Conservation (phyloP, 768 basidiomycete genomes). For the Calvatia gigantea region DNA sequence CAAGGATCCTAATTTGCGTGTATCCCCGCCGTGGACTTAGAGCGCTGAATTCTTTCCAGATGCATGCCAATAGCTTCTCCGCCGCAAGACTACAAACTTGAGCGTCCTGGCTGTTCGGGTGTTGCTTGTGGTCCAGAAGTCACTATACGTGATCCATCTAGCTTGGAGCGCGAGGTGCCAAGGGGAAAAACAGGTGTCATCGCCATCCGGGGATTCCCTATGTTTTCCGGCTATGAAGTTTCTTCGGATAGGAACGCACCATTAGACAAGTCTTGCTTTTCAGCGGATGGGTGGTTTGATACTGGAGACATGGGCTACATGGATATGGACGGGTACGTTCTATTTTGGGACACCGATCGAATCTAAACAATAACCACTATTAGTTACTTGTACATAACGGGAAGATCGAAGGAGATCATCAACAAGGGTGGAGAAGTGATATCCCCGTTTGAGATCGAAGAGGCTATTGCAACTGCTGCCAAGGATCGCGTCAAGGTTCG, state of each 20-base stretch:
- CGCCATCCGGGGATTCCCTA: constrained; percentile 51
- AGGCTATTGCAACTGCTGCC: constrained; percentile 43
- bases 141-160: constrained; percentile 36
- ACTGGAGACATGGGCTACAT: constrained; percentile 45
- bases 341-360: background rate
- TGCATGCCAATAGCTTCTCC: constrained; percentile 51
- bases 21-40: constrained; percentile 7
- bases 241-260: constrained; percentile 38
- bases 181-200: constrained; percentile 47
- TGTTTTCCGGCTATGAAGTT: constrained; percentile 48
- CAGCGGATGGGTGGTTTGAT: constrained; percentile 51
- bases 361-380: background rate
- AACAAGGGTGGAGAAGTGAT: constrained; percentile 61
- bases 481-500: constrained; percentile 37
- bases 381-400: constrained; percentile 47
- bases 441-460: constrained; percentile 59
- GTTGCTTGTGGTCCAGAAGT: constrained; percentile 44
- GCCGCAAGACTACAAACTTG: constrained; percentile 37
- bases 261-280: constrained; percentile 44
- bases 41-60: constrained; percentile 20
- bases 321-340: constrained; percentile 39
- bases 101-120: constrained; percentile 45
- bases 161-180: constrained; percentile 33
- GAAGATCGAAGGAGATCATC: constrained; percentile 58
- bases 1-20: background rate